Evolutionary conservation across 352 stramenopile species (phyloP).

Genomic region (Phytophthora foliorum): DNA sequence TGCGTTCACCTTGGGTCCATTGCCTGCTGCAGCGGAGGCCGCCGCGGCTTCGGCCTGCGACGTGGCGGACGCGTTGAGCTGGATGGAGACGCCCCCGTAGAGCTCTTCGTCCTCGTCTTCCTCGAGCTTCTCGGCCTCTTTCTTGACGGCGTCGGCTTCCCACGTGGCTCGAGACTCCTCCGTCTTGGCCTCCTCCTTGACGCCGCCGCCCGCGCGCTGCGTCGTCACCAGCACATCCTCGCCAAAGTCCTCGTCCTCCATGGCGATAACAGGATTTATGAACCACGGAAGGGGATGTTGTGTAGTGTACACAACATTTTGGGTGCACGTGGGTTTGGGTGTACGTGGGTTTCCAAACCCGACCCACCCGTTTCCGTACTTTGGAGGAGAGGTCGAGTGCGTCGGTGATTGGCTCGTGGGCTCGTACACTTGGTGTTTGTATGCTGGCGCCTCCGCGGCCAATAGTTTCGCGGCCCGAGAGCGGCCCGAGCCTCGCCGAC

Average conservation of each 20-base stretch:
- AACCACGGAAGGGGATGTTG: background rate
- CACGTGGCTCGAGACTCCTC: constrained; percentile 40
- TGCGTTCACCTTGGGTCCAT: constrained; percentile 11
- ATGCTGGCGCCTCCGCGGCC: constrained; percentile 76
- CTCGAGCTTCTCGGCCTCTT: constrained; percentile 41
- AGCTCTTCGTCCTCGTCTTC: constrained; percentile 84
- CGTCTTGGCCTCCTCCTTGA: constrained; percentile 42
- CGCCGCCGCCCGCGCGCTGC: constrained; percentile 15
- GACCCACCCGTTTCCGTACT: constrained; percentile 9
- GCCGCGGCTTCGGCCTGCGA: constrained; percentile 31
- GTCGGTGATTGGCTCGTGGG: constrained; percentile 47
- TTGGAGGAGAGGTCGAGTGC: background rate
- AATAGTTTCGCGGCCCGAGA: constrained; percentile 75
- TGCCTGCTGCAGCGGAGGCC: constrained; percentile 17
- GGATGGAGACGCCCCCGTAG: constrained; percentile 83
- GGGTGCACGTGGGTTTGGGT: too few species aligned
- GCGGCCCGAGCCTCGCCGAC: constrained; percentile 14
- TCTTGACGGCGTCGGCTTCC: constrained; percentile 20
- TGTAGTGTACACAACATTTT: background rate
- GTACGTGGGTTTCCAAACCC: too few species aligned
- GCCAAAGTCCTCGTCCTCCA: constrained; percentile 84
- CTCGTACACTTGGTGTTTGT: constrained; percentile 65
- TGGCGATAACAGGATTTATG: constrained; percentile 16
- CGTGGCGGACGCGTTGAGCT: constrained; percentile 55
- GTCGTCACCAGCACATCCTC: constrained; percentile 78